phyloP scores from a whole-genome alignment of 345 rosid genomes.

The Clarkia xantiana region DNA sequence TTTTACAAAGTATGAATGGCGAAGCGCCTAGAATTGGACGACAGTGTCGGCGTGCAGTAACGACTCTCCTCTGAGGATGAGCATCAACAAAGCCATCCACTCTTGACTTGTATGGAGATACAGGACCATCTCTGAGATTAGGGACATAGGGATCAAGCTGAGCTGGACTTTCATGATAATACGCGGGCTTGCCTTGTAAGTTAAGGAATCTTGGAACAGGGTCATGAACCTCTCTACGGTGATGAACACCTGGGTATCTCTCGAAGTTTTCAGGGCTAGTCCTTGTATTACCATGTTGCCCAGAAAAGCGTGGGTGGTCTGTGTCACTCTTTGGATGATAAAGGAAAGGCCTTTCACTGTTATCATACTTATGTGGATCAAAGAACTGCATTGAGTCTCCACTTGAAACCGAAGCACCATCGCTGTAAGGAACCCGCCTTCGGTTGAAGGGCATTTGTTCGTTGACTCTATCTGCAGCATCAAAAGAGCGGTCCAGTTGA shows the following conservation, averaged over 20 bases:
- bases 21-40: conserved; percentile 70
- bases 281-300: conserved; percentile 12
- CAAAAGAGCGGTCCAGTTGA: conserved; percentile 24
- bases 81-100: no score
- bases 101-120: no score
- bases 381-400: conserved; percentile 29
- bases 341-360: conserved; percentile 15
- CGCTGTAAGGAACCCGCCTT: conserved; percentile 14
- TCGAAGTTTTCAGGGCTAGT: no score
- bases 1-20: conserved; percentile 58
- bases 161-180: conserved; percentile 12
- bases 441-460: conserved; percentile 29
- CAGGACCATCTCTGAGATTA: conserved; percentile 49
- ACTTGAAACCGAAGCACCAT: conserved; percentile 20
- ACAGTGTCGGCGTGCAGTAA: no score
- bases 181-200: no score
- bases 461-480: conserved; percentile 24
- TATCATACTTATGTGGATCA: conserved; percentile 31
- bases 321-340: conserved; percentile 24
- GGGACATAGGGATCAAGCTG: conserved; percentile 18
- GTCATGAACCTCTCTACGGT: no score
- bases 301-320: conserved; percentile 24
- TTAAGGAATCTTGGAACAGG: no score
- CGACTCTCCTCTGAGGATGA: no score
- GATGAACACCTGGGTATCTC: no score